These are phyloP conservation scores for Leccinellum albellum DNA, from an alignment of 768 basidiomycete genomes.

Conservation along the genomic window DNA sequence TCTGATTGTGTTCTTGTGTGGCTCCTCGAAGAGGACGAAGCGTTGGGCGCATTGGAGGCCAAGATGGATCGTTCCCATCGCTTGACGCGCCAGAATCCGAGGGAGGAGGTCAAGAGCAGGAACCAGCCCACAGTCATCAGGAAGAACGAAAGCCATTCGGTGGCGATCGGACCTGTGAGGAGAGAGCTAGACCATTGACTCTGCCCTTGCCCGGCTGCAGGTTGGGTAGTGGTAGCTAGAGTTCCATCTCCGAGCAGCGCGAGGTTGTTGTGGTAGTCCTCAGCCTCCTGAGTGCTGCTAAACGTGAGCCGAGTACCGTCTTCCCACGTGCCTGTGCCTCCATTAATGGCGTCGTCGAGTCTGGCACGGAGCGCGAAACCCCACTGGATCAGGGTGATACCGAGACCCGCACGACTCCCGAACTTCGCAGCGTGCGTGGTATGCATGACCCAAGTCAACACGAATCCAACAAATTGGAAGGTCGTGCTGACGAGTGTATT, in stretches of 20 bases:
- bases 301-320: slow-evolving; percentile 37
- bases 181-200: slow-evolving; percentile 37
- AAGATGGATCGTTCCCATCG: slow-evolving; percentile 82
- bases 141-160: slow-evolving; percentile 94
- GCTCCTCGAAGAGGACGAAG: slow-evolving; percentile 36
- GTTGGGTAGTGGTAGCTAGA: slow-evolving; percentile 13
- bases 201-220: slow-evolving; percentile 6
- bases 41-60: slow-evolving; percentile 36
- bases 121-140: slow-evolving; percentile 92
- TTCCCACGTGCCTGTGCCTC: slow-evolving; percentile 29
- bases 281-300: slow-evolving; percentile 42
- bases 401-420: slow-evolving; percentile 90
- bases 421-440: slow-evolving; percentile 90
- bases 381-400: slow-evolving; percentile 95
- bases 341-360: slow-evolving; percentile 40
- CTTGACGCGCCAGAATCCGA: slow-evolving; percentile 87
- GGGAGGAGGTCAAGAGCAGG: slow-evolving; percentile 82
- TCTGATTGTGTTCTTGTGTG: slow-evolving; percentile 26
- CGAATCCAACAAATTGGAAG: slow-evolving; percentile 95
- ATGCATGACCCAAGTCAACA: slow-evolving; percentile 90
- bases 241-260: slow-evolving; percentile 24
- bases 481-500: slow-evolving; percentile 90
- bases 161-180: slow-evolving; percentile 62
- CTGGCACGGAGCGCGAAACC: slow-evolving; percentile 73
- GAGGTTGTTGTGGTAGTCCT: slow-evolving; percentile 38